These are phyloP conservation scores for Mortierella sp. DNA, from an alignment of 371 early-diverging fungal genomes.

Conservation along the genomic window DNA sequence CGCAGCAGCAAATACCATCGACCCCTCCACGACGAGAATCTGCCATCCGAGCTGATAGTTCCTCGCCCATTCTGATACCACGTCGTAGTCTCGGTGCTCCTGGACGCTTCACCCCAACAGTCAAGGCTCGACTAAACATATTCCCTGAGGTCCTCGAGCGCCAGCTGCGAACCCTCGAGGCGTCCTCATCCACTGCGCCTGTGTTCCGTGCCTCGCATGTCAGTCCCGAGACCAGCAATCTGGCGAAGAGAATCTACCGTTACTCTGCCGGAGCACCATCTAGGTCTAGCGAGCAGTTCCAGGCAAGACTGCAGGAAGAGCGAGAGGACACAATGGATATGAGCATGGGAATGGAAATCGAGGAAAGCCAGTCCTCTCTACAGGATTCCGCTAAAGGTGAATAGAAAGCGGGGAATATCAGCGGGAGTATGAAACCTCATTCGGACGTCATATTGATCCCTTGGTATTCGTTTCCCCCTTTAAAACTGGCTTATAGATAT, in stretches of 20 bases:
- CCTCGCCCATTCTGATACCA: constrained; percentile 11
- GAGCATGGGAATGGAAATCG: background rate
- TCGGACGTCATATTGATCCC: too few relatives aligned
- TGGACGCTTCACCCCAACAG: constrained; percentile 25
- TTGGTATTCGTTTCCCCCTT: too few relatives aligned
- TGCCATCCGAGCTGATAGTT: constrained; percentile 1
- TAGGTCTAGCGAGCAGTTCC: constrained; percentile 6
- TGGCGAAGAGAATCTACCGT: constrained; percentile 43
- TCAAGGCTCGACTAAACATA: constrained; percentile 32
- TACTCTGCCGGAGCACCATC: constrained; percentile 35
- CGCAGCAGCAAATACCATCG: constrained; percentile 11
- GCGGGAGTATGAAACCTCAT: too few relatives aligned
- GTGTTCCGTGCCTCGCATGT: constrained; percentile 41
- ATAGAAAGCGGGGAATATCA: too few relatives aligned
- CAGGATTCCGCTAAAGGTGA: background rate
- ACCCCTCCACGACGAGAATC: constrained; percentile 30
- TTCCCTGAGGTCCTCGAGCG: constrained; percentile 43
- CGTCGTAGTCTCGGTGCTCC: constrained; percentile 33
- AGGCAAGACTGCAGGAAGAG: constrained; percentile 5
- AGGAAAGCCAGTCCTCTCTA: background rate
- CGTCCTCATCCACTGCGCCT: constrained; percentile 19
- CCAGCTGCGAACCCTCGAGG: constrained; percentile 29
- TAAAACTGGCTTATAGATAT: too few relatives aligned
- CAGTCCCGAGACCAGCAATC: constrained; percentile 45
- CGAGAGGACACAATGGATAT: constrained; percentile 21